Evolutionary conservation across 345 rosid genomes (phyloP), one percentile per base, ranked within the genome.

Genomic region (Dovyalis caffra): DNA sequence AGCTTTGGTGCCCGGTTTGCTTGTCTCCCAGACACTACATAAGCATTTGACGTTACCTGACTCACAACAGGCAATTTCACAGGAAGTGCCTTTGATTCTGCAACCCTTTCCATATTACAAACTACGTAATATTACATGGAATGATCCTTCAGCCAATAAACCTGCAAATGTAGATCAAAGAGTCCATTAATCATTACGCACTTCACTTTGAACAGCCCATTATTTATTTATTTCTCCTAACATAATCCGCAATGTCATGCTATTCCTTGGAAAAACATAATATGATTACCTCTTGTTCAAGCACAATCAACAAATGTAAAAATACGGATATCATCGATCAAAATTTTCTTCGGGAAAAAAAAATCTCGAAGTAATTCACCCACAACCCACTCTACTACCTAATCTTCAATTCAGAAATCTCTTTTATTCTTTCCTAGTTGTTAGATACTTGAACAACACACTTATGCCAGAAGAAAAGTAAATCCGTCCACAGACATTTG

Each of bases 71-170:
- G 89, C 78, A 81, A 71, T 80, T 86, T 88, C 63, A 85, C 75
- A 51, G 91, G 89, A 75, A 86, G 82, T 70, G 74, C 75, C 85
- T 87, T 90, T 10, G 82, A 78, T 80, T 92, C 92, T 62, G 86
- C 18, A 80, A 82, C 75, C 84, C 88, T 90, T 70, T 94, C 93
- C 97, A 94, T 90, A 25, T 81, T 76, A 47, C 69, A 66, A 75
- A 77, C 74, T 74, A 63, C 64, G 12, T 70, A 76, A 74, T 74
- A 69, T 82, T 65, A 82, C 89, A 89, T 85, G 73, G 78, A 82
- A 68, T 28, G 45, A 64, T 61, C 68, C 61, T n/a, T 68, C 72
- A 35, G 37, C 64, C n/a, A 64, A 72, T 26, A 81, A 70, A 61
- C 74, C 86, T 85, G 83, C 88, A 83, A 80, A 77, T 25, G 37